Conservation (phyloP, 2,329 filamentous ascomycete species). For the Aureobasidium musti region DNA sequence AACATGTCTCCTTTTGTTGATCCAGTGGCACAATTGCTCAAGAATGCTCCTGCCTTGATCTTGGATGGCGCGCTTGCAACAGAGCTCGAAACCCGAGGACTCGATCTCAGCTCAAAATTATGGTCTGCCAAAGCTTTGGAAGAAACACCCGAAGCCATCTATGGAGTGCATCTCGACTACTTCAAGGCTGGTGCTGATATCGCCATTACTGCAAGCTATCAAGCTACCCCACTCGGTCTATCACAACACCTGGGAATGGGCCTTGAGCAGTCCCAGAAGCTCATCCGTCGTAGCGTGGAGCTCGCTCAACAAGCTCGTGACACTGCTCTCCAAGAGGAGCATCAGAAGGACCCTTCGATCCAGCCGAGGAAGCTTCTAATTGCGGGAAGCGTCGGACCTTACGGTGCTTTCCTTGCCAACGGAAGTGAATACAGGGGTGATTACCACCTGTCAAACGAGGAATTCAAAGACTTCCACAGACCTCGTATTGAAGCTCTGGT, state of each 20-base stretch:
- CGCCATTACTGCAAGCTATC: conserved; percentile 53
- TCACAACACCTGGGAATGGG: conserved; percentile 42
- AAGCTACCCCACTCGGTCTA: conserved; percentile 49
- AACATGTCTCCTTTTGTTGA: conserved; percentile 13
- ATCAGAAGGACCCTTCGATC: neutral
- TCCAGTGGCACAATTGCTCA: conserved; percentile 24
- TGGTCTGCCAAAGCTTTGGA: conserved; percentile 51
- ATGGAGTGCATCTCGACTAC: conserved; percentile 49
- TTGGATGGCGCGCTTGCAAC: conserved; percentile 54
- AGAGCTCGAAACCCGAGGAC: conserved; percentile 49
- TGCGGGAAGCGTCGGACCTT: conserved; percentile 52
- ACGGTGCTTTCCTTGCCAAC: conserved; percentile 51
- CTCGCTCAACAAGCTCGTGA: conserved; percentile 46
- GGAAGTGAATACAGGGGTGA: conserved; percentile 52
- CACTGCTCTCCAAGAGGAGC: conserved; percentile 12
- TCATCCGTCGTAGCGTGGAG: conserved; percentile 47
- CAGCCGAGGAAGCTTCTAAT: conserved; percentile 39
- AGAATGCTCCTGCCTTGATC: conserved; percentile 38
- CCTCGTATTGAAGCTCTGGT: conserved; percentile 47
- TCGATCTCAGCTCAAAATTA: conserved; percentile 47
- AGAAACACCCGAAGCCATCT: conserved; percentile 46
- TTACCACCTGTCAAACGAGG: conserved; percentile 40
- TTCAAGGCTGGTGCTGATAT: conserved; percentile 50
- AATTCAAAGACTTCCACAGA: conserved; percentile 49
- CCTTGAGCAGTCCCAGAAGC: conserved; percentile 40